A percentile compares a stretch with the other conserved stretches of the same genome.
These are phyloP conservation scores for Stropharia rugosoannulata DNA, from an alignment of 768 basidiomycete genomes.

Conservation along the genomic window DNA sequence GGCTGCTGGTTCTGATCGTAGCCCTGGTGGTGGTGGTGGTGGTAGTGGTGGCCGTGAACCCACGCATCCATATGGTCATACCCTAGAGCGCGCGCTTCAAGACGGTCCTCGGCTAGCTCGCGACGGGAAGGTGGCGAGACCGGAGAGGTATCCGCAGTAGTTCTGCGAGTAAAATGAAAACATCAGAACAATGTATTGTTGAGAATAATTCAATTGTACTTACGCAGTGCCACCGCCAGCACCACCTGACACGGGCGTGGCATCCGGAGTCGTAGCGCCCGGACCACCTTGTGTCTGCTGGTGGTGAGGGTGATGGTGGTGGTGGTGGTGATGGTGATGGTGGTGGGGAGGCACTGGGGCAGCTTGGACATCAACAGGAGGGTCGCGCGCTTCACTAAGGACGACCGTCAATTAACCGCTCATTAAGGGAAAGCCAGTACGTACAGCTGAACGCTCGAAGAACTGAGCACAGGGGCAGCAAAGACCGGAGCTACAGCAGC, in stretches of 20 bases:
- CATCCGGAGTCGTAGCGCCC: no score
- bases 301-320: not conserved
- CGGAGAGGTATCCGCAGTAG: no score
- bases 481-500: slow-evolving; percentile 19
- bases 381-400: slow-evolving; percentile 8
- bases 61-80: slow-evolving; percentile 3
- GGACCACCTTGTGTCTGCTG: not conserved
- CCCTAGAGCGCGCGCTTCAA: slow-evolving; percentile 7
- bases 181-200: no score
- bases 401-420: not conserved
- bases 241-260: not conserved
- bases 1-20: not conserved
- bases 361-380: not conserved
- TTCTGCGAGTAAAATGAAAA: no score
- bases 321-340: not conserved
- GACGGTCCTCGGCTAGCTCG: no score
- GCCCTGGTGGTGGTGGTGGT: not conserved
- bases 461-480: slow-evolving; percentile 11
- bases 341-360: not conserved
- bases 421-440: not conserved
- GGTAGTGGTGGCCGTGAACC: not conserved
- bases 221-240: no score
- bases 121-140: no score
- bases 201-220: no score
- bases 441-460: slow-evolving; percentile 10